Base-by-base conservation (phyloP, 2,329 filamentous ascomycete genomes). In the Chlorencoelia australis region DNA sequence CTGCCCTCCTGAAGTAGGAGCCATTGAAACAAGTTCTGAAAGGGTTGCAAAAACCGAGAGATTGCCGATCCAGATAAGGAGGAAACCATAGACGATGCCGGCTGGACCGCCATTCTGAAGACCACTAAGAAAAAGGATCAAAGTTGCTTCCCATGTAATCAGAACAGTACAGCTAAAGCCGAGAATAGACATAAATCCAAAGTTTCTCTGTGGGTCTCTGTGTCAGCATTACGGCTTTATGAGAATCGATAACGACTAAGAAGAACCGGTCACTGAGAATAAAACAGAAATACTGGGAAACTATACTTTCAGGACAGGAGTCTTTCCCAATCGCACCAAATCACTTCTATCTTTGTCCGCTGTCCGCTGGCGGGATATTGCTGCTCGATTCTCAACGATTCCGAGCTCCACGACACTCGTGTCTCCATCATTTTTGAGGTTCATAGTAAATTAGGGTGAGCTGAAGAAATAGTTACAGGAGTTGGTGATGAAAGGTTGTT, bases 121-220 rank as follows among this genome's bases (percentile, higher is more conserved):
- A 16, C 24, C 25, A 18, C 13, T 30, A 2, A 21, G 19, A 37
- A 20, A 63, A 57, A 59, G 35, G 17, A 43, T 59, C 18, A 65
- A 53, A 16, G 62, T 52, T 20, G 57, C 56, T 46, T 64, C 61
- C 62, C 62, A 66, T 28, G 62, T 65, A 25, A 56, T 55, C 22
- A 64, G 59, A 32, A 63, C 42, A 8, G 60, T 64, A 30, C 59
- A 62, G 11, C 55, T 59, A 42, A 66, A 66, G 9, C 62, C 63
- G 11, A 66, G 47, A 37, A 66, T 64, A 0, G 63, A 63, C 22
- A 64, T 46, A 39, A 63, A 65, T 16, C 55, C 53, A 50, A 66
- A 67, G 36, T 64, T 64, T 45, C 63, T 52, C 63, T 66, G 33
- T 21, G 36, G 14, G 11, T 25, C 9, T 14, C 7, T 8, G 14